Evolutionary conservation across 208 protist genomes (phyloP).

Genomic region (Angomonas ambiguus): DNA sequence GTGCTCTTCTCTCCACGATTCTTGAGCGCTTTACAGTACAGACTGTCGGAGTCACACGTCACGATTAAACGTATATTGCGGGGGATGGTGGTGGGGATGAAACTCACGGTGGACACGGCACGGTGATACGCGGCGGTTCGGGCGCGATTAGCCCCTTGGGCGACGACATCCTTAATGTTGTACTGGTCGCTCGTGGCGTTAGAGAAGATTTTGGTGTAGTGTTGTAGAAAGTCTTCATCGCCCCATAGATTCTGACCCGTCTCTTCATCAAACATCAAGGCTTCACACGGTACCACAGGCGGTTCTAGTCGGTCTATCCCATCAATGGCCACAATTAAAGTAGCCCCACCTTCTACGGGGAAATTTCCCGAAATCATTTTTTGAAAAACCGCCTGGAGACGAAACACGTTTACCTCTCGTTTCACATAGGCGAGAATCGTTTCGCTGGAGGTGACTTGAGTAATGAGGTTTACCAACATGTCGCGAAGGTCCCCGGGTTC

Average conservation of each 20-base stretch:
- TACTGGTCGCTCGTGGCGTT: neutral
- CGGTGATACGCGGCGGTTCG: neutral
- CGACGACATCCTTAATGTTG: neutral
- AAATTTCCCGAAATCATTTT: neutral
- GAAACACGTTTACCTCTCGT: constrained; percentile 50
- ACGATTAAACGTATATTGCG: neutral
- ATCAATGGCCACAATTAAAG: neutral
- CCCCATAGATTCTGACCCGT: neutral
- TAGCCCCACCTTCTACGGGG: neutral
- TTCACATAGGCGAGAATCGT: constrained; percentile 54
- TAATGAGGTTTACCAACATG: constrained; percentile 52
- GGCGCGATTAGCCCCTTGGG: neutral
- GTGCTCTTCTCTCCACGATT: neutral
- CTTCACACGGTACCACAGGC: neutral
- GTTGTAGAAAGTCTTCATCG: neutral
- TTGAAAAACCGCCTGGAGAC: constrained; percentile 3
- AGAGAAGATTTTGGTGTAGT: neutral
- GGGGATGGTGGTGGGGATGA: neutral
- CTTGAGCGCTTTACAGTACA: neutral
- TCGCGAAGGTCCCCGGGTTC: constrained; percentile 67
- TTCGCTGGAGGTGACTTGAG: constrained; percentile 50
- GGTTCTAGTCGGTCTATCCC: neutral
- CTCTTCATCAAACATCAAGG: neutral
- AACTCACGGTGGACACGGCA: neutral
- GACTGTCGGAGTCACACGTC: neutral